Base-by-base conservation (phyloP, 169 alveolate species). In the Nephromyces sp. region DNA sequence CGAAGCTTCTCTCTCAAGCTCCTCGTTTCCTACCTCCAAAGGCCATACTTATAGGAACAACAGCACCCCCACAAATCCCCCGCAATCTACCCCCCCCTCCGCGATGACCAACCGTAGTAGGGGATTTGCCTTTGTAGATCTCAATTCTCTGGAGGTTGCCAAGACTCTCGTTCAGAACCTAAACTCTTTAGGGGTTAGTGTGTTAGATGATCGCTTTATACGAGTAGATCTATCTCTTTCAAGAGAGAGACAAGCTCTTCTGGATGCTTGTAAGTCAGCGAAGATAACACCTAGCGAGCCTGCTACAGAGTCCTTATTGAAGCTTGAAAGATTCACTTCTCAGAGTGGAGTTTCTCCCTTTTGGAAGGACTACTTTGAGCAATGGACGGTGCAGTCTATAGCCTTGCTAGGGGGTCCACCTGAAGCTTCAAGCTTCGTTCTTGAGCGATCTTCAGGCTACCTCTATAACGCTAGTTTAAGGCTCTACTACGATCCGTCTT, bases 361-460 rank as follows among this genome's bases (percentile, higher is more conserved):
- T 27, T 70, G 63, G 75, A 65, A 31, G 1, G 52, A 21, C 28
- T 43, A 43, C 22, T 62, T 70, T 28, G 65, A 53, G 71, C 77
- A 70, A 33, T 70, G 77, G 57, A 43, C 57, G 25, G 32, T 62
- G 35, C n/a, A 70, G 70, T 4, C 32, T 52, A 43, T 33, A 57
- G 3, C 77, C 62, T 8, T 65, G 65, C 1, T 61, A 57, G 52
- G 32, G 27, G 70, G 1, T 6, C 22, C 35, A 53, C 70, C 57
- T 3, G 71, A 62, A 68, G 52, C 69, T 65, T 21, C 70, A 53
- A 2, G 35, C 62, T 22, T 24, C 61, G 32, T 1, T 1, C 3
- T 24, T 21, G 77, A 70, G 43, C 27, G n/a, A 24, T 22, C 28
- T n/a, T 43, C 68, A 27, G 77, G 77, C 28, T 70, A 70, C 69